phyloP scores from a whole-genome alignment of 148 eudicot genomes.

The Rhododendron ovatum region DNA sequence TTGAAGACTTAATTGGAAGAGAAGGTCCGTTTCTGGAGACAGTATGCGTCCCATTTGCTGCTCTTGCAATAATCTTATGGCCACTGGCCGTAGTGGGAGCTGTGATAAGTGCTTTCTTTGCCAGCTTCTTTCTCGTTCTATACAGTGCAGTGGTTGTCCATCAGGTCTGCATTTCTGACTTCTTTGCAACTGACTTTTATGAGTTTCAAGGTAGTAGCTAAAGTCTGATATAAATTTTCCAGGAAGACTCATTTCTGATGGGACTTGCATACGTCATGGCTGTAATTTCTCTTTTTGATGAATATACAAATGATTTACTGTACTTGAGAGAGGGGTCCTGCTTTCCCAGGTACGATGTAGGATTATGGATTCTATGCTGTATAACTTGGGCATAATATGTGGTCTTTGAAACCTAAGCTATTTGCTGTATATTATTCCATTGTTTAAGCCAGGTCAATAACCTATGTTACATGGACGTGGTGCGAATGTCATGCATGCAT shows the following conservation, averaged over 20 bases:
- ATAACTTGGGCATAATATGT: not conserved
- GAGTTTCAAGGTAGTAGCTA: not conserved
- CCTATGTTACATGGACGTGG: not conserved
- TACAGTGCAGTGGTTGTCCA: slow-evolving; percentile 70
- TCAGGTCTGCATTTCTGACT: slow-evolving; percentile 38
- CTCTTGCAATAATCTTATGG: slow-evolving; percentile 78
- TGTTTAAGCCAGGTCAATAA: not conserved
- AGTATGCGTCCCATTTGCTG: slow-evolving; percentile 92
- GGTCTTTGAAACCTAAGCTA: not conserved
- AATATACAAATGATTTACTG: slow-evolving; percentile 77
- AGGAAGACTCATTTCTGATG: slow-evolving; percentile 72
- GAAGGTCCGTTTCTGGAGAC: slow-evolving; percentile 94
- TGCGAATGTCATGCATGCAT: not conserved
- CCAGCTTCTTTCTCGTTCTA: slow-evolving; percentile 70
- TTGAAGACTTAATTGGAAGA: slow-evolving; percentile 77
- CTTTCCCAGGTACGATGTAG: slow-evolving; percentile 65
- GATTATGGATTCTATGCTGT: not conserved
- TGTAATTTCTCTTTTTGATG: slow-evolving; percentile 69
- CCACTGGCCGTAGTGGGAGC: slow-evolving; percentile 76
- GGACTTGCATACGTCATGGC: slow-evolving; percentile 78
- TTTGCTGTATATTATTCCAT: not conserved
- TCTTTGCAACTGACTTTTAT: not conserved
- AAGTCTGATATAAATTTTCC: slow-evolving; percentile 5
- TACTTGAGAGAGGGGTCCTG: slow-evolving; percentile 78
- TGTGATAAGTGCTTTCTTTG: slow-evolving; percentile 54